Conservation (phyloP, 768 basidiomycete genomes). For the Tricholomella constricta region DNA sequence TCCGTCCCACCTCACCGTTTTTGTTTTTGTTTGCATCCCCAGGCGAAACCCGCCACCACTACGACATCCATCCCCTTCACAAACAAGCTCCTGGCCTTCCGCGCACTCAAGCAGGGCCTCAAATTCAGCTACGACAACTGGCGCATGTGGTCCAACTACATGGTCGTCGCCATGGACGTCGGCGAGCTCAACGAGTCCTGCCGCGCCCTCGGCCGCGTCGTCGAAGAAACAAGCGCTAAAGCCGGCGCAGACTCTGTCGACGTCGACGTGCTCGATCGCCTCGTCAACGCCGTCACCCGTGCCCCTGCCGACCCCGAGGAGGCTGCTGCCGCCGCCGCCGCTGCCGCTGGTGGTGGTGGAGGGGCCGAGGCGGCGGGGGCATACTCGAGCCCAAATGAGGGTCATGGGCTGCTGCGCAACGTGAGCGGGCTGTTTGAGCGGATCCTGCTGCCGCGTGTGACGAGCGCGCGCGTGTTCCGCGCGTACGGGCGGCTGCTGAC, state of each 20-base stretch:
- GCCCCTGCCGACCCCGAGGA: constrained; percentile 42
- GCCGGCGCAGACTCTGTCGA: constrained; percentile 65
- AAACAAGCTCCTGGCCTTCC: constrained; percentile 88
- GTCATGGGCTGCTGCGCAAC: constrained; percentile 63
- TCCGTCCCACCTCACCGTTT: neutral
- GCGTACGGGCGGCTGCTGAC: constrained; percentile 81
- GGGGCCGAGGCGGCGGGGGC: neutral
- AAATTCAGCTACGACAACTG: constrained; percentile 86
- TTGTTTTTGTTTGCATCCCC: neutral
- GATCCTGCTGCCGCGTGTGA: constrained; percentile 80
- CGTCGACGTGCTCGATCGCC: constrained; percentile 82
- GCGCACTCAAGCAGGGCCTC: constrained; percentile 89
- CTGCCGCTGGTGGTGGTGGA: neutral
- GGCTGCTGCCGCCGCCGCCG: constrained; percentile 21
- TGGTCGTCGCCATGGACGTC: constrained; percentile 89
- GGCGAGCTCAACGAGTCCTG: constrained; percentile 89
- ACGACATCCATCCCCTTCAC: constrained; percentile 52
- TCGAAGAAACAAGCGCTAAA: constrained; percentile 68
- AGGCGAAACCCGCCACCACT: neutral
- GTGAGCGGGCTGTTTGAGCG: constrained; percentile 75
- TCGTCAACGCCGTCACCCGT: constrained; percentile 85
- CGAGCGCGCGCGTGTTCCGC: constrained; percentile 76
- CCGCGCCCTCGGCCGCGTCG: constrained; percentile 78
- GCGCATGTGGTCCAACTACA: constrained; percentile 99
- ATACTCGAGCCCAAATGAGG: constrained; percentile 56